Percentiles rank a stretch among this genome's conserved stretches.
Conservation (phyloP, 1,284 basidiomycete species). For the Heterobasidion parviporum region DNA sequence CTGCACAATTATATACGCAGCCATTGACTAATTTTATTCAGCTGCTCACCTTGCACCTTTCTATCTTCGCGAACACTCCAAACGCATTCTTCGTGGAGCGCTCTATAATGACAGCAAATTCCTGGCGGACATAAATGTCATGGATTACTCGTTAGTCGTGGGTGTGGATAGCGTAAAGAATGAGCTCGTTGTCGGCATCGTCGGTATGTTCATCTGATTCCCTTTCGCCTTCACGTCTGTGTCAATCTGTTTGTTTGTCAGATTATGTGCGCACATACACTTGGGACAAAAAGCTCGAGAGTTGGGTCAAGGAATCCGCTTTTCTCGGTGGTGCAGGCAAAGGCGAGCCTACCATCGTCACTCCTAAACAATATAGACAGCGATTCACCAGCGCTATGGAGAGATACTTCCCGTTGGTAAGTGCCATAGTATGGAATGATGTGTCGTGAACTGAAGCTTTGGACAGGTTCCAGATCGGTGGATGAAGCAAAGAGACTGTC, state of each 20-base stretch:
- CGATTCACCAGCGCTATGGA: constrained; percentile 92
- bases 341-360: constrained; percentile 90
- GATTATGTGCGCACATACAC: constrained; percentile 93
- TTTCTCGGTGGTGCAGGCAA: constrained; percentile 76
- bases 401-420: constrained; percentile 79
- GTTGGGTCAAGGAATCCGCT: constrained; percentile 92
- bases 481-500: constrained; percentile 75
- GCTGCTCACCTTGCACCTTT: constrained; percentile 74
- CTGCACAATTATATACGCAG: background rate
- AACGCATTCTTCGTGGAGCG: constrained; percentile 85
- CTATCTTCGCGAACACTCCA: constrained; percentile 92
- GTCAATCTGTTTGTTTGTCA: constrained; percentile 19
- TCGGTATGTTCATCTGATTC: constrained; percentile 49
- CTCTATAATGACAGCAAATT: constrained; percentile 94
- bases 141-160: constrained; percentile 98
- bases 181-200: constrained; percentile 92
- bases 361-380: constrained; percentile 77
- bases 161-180: constrained; percentile 82
- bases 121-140: constrained; percentile 91
- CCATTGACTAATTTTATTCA: constrained; percentile 21
- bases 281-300: constrained; percentile 98
- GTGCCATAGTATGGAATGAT: constrained; percentile 14
- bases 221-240: constrained; percentile 8
- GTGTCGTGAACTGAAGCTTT: constrained; percentile 6
- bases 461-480: constrained; percentile 73